Evolutionary conservation across 2,329 filamentous ascomycete genomes (phyloP).

Genomic region (Xylariaceae sp.): DNA sequence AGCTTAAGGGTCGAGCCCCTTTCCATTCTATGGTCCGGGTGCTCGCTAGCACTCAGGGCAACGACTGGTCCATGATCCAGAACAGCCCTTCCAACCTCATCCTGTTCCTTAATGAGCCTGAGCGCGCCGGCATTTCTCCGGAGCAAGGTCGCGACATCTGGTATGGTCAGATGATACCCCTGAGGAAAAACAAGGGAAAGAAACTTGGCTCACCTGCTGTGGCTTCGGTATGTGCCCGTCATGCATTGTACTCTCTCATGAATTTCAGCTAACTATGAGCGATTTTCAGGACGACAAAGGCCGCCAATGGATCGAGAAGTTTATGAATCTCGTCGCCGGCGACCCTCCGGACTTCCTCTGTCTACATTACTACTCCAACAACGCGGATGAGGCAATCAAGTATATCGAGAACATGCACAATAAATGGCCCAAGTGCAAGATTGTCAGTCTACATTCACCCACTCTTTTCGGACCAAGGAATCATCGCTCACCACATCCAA

Average conservation of each 20-base stretch:
- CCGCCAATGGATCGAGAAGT: constrained; percentile 36
- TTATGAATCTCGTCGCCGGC: constrained; percentile 34
- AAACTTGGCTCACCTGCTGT: constrained; percentile 29
- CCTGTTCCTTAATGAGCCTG: constrained; percentile 45
- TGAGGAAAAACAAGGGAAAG: constrained; percentile 27
- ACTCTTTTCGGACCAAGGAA: constrained; percentile 8
- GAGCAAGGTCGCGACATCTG: constrained; percentile 37
- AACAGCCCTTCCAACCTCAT: constrained; percentile 28
- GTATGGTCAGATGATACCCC: constrained; percentile 34
- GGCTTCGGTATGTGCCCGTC: constrained; percentile 18
- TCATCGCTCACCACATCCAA: constrained; percentile 3
- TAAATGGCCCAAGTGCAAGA: constrained; percentile 27
- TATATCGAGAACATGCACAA: constrained; percentile 38
- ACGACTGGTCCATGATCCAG: constrained; percentile 34
- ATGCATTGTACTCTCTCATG: background rate
- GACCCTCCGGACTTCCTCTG: constrained; percentile 39
- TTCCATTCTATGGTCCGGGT: constrained; percentile 44
- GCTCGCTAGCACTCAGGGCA: constrained; percentile 32
- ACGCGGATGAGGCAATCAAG: constrained; percentile 33
- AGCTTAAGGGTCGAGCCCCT: constrained; percentile 30
- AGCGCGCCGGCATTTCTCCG: constrained; percentile 33
- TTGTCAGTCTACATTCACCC: constrained; percentile 15
- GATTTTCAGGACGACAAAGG: constrained; percentile 20
- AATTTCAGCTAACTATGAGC: constrained; percentile 3
- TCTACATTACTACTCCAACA: constrained; percentile 39